phyloP scores from a whole-genome alignment of 257 asterid genomes.

The Solanum medicagineum region DNA sequence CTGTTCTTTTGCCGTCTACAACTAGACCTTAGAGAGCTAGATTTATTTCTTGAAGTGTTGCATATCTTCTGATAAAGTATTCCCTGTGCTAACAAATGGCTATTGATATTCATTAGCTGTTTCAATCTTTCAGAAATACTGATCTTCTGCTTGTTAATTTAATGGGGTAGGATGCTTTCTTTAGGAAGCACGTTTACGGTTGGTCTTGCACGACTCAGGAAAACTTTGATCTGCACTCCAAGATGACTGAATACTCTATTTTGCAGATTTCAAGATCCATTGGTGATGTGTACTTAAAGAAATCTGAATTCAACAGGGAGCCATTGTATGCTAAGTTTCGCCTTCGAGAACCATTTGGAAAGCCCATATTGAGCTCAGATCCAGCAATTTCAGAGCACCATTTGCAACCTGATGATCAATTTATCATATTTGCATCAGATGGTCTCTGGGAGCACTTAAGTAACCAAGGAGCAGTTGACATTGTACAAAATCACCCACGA shows the following conservation, averaged over 20 bases:
- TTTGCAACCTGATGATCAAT: constrained; percentile 57
- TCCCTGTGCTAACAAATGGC: not conserved
- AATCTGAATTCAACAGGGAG: constrained; percentile 64
- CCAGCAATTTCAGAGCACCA: constrained; percentile 52
- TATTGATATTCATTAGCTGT: not conserved
- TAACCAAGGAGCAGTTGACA: constrained; percentile 69
- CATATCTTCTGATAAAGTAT: not conserved
- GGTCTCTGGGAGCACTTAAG: constrained; percentile 86
- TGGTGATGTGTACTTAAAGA: constrained; percentile 68
- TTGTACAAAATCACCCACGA: constrained; percentile 58
- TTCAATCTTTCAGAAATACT: not conserved
- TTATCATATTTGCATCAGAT: constrained; percentile 69
- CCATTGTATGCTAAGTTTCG: constrained; percentile 66
- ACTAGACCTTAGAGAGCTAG: not conserved
- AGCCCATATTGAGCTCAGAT: constrained; percentile 62
- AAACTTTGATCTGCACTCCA: not conserved
- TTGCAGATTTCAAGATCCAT: constrained; percentile 66
- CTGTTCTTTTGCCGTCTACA: not conserved
- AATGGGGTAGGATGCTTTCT: not conserved
- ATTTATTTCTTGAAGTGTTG: not conserved
- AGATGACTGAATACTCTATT: not conserved
- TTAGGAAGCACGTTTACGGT: not conserved
- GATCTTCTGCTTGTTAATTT: not conserved
- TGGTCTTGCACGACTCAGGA: not conserved
- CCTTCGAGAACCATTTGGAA: constrained; percentile 48